Evolutionary conservation across 495 filamentous ascomycete species (phyloP), one percentile per base, ranked within the genome.

Genomic region (Margaritispora aquatica): DNA sequence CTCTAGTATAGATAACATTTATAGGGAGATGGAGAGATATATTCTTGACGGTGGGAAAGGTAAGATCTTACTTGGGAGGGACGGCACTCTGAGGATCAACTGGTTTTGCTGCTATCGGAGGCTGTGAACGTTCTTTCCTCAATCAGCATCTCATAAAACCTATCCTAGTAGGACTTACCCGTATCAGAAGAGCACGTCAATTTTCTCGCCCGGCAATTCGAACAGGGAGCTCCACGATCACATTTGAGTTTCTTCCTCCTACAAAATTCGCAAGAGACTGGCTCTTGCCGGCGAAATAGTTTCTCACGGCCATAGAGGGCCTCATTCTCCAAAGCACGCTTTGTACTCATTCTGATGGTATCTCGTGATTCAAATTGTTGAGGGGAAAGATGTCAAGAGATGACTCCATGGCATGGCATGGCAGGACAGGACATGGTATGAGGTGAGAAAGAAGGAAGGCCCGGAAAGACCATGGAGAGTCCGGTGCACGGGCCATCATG

Each of bases 231-330:
- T 17, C 13, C 27, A 19, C 60, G 21, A 19, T 58, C 55, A 24
- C 60, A 63, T 52, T 63, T 63, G 17, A 63, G 41, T 26, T 63
- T 63, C 51, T 63, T 63, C 26, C 23, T 23, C 1, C 60, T 10
- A 51, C 60, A 63, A 20, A 57, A 63, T 20, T 22, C 13, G 26
- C 60, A 63, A 17, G 60, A 63, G 2, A 63, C 55, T 23, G 60
- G 60, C n/a, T 63, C 60, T 51, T 62, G 59, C n/a, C 55, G 55
- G 24, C 60, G 60, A 46, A 26, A 23, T 8, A 36, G 3, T 19
- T 58, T 58, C 38, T 55, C 60, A 15, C 50, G 54, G 20, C 41
- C 26, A 22, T 24, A 50, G 23, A 3, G 19, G 47, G 47, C 38
- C 38, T 44, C 38, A 17, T 44, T 44, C n/a, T 48, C 50, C 2